Evolutionary conservation across 768 basidiomycete genomes (phyloP).

Genomic region (Lactarius quietus): DNA sequence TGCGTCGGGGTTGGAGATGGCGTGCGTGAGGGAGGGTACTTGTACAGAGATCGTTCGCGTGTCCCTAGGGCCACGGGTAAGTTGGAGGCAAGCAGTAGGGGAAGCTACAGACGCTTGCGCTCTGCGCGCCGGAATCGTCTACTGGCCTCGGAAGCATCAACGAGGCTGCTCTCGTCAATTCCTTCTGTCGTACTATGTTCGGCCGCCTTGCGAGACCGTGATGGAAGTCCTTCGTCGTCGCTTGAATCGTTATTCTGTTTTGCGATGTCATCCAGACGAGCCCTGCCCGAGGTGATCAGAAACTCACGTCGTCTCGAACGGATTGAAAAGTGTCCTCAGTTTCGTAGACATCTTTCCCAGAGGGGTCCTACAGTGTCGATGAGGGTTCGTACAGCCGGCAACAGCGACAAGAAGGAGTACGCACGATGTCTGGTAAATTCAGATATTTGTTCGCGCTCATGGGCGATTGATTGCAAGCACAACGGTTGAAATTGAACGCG

Average conservation of each 20-base stretch:
- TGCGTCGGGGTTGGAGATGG: constrained; percentile 43
- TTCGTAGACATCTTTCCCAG: constrained; percentile 86
- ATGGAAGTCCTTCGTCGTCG: constrained; percentile 57
- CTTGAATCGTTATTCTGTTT: constrained; percentile 54
- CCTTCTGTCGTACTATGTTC: constrained; percentile 54
- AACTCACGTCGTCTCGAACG: constrained; percentile 48
- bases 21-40: constrained; percentile 65
- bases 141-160: constrained; percentile 63
- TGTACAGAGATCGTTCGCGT: constrained; percentile 52
- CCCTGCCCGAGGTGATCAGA: background rate
- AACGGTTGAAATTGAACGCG: background rate
- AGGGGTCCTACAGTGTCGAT: constrained; percentile 60
- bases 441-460: constrained; percentile 65
- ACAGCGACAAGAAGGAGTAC: constrained; percentile 32
- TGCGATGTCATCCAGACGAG: background rate
- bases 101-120: constrained; percentile 40
- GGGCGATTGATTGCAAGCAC: background rate
- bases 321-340: constrained; percentile 74
- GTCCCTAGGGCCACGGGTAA: constrained; percentile 39
- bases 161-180: constrained; percentile 62
- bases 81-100: background rate
- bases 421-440: constrained; percentile 86
- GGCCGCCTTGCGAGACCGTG: constrained; percentile 40
- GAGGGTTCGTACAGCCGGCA: background rate
- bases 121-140: constrained; percentile 72